A percentile compares a stretch with the other conserved stretches of the same genome.
These are phyloP conservation scores for Polygonum maritimum DNA, from an alignment of 148 eudicot species.

Conservation along the genomic window DNA sequence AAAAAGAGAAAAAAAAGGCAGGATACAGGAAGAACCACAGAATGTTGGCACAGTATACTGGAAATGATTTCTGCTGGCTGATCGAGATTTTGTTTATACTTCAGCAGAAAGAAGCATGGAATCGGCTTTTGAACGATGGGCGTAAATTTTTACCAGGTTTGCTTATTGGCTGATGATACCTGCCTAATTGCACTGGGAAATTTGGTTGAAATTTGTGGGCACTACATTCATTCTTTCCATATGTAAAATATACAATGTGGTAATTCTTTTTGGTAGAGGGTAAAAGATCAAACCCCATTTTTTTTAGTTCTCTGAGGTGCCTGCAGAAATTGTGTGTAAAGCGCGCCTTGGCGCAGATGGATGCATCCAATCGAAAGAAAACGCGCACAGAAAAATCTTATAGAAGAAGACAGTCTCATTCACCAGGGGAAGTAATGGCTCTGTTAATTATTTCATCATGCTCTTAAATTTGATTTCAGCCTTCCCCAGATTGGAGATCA, in stretches of 20 bases:
- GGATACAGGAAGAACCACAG: constrained; percentile 20
- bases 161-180: background rate
- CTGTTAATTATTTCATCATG: background rate
- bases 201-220: constrained; percentile 26
- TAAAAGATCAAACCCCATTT: constrained; percentile 18
- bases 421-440: constrained; percentile 2
- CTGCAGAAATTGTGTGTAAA: background rate
- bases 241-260: constrained; percentile 38
- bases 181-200: constrained; percentile 10
- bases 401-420: background rate
- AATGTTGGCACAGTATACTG: constrained; percentile 14
- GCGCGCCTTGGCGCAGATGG: background rate
- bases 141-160: constrained; percentile 13
- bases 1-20: constrained; percentile 21
- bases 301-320: constrained; percentile 26
- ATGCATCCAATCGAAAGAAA: background rate
- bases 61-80: constrained; percentile 21
- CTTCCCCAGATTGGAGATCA: background rate
- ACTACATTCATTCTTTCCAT: constrained; percentile 45
- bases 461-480: background rate
- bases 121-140: constrained; percentile 17
- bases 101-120: constrained; percentile 16
- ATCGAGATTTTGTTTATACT: constrained; percentile 22
- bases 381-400: background rate
- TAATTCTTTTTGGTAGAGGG: constrained; percentile 40